Percentiles rank a stretch among this genome's conserved stretches.
Evolutionary conservation across 202 grass and related monocot species (phyloP).

Genomic region (Carex sylvatica): DNA sequence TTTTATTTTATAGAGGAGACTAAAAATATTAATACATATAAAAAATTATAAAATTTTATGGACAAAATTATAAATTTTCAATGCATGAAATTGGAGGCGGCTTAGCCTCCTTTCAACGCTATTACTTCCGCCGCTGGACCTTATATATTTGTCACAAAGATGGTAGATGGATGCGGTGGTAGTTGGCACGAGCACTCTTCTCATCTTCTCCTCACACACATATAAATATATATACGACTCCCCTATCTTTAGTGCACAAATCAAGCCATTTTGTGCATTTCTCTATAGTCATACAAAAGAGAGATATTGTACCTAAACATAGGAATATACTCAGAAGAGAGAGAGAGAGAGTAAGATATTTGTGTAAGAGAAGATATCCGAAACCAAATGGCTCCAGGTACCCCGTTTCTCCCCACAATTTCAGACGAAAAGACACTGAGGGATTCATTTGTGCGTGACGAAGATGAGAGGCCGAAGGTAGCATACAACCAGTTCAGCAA

Average conservation of each 20-base stretch:
- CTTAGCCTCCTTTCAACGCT: no score
- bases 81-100: no score
- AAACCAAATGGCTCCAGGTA: constrained; percentile 42
- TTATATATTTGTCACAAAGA: no score
- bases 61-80: no score
- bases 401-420: constrained; percentile 56
- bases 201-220: neutral
- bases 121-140: no score
- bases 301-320: neutral
- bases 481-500: constrained; percentile 85
- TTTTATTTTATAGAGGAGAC: no score
- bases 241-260: neutral
- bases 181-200: no score
- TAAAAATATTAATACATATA: no score
- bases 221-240: neutral
- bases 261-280: neutral
- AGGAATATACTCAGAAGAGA: neutral
- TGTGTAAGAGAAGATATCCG: neutral
- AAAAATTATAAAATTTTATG: no score
- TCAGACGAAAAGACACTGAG: constrained; percentile 48
- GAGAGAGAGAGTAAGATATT: neutral
- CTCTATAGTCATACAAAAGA: neutral
- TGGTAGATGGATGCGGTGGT: no score
- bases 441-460: constrained; percentile 75
- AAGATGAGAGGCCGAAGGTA: constrained; percentile 92